Base-by-base conservation (phyloP, 495 filamentous ascomycete genomes). In the Aspergillus carlsbadensis region DNA sequence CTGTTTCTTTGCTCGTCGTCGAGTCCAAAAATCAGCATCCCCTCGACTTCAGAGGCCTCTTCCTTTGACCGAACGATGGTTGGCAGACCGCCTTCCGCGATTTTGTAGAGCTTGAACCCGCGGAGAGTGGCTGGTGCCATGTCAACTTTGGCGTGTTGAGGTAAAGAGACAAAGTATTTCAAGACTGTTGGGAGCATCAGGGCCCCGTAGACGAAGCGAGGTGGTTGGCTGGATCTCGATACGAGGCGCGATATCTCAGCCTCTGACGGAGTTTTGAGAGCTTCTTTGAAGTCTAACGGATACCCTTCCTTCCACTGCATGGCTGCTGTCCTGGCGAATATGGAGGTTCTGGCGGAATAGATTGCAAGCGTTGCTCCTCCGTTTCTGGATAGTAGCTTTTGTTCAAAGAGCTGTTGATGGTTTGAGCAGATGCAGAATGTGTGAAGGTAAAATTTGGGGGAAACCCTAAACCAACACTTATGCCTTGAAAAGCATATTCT, bases 151-250 rank as follows among this genome's bases (percentile, higher is more conserved):
- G 18, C 22, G 20, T 29, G 6, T 47, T 66, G 65, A 14, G 54
- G 54, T 6, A 53, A 18, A 34, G 57, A 57, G 46, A 64, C 50
- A 35, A 56, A 52, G 33, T 66, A 65, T 36, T 67, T 69, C 13
- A 71, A 54, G 8, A 63, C 62, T 7, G 66, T 67, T 4, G 69
- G 69, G 14, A 71, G 63, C 66, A 67, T 69, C 6, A 67, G 41
- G 0, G 48, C 51, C 8, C 63, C 69, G 39, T 66, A 68, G 35
- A 70, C 57, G 56, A 70, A 70, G 15, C 62, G 54, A 11, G 65
- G 62, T 5, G 58, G 45, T 31, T 57, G 56, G 39, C 54, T 54
- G 14, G 59, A 58, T 51, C 54, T 41, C 3, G 40, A 31, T 13
- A 66, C 54, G 31, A 65, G 58, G 1, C 31, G 6, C 2, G 37